Evolutionary conservation across 2,329 filamentous ascomycete genomes (phyloP), one percentile per base, ranked within the genome.

Genomic region (Botrytis deweyae): DNA sequence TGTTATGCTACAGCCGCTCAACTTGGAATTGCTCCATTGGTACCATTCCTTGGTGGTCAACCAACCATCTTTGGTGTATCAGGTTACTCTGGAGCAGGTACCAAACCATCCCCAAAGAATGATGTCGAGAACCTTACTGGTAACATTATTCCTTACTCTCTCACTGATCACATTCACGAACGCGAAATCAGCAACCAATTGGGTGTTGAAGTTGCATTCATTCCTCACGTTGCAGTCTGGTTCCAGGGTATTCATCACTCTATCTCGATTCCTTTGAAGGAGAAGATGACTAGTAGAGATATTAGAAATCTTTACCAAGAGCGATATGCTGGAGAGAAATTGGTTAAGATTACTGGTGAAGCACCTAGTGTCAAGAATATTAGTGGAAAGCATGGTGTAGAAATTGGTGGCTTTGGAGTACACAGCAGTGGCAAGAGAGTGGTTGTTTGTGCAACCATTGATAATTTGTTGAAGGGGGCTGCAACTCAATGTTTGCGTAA

Each of bases 131-230:
- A 92, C 78, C 89, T 99, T 40, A 92, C 88, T 72, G 90, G 97
- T 85, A 98, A 98, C 84, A 85, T 98, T 75, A 92, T 98, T 72
- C 92, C 95, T 0, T 98, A 97, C 86, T 94, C 91, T 78, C 84
- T 97, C 83, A 97, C 94, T 49, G 95, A 94, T 78, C 96, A 98
- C 84, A 93, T 98, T 76, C 96, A 98, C 84, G 96, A 99, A 87
- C 90, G 89, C 65, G 96, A 98, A 83, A 96, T 98, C 76, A 92
- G 91, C 81, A 82, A 85, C 70, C 94, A 97, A 81, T 88, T 98
- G 18, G 92, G 91, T 67, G 87, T 85, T 22, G 84, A 88, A 29
- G 90, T 97, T 18, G 92, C 91, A 9, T 99, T 99, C 82, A 92
- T 96, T 74, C 96, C 96, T 10, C 96, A 98, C 82, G 95, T 97